These are phyloP conservation scores for Tricholomella constricta DNA, from an alignment of 768 basidiomycete genomes.

Conservation along the genomic window DNA sequence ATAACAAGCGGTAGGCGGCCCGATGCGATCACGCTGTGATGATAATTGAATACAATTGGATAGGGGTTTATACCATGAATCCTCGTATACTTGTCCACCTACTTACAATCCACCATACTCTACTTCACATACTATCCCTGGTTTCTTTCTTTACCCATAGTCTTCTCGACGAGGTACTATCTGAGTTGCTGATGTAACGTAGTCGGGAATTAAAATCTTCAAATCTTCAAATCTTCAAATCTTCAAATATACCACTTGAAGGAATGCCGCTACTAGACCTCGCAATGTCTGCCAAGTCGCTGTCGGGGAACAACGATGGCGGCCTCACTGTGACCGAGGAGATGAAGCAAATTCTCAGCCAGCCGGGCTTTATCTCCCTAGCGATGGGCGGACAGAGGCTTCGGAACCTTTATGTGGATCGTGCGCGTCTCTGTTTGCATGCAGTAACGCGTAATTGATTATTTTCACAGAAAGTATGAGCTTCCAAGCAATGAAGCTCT, in stretches of 20 bases:
- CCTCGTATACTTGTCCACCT: too few species aligned
- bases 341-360: constrained; percentile 28
- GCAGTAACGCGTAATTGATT: not conserved
- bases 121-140: too few species aligned
- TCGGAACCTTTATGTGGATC: constrained; percentile 28
- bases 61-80: too few species aligned
- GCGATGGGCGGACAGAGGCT: constrained; percentile 28
- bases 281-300: not conserved
- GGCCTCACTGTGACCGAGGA: constrained; percentile 30
- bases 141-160: too few species aligned
- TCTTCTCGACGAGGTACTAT: too few species aligned
- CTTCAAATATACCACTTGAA: too few species aligned
- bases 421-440: constrained; percentile 12
- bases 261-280: not conserved
- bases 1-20: not conserved
- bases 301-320: constrained; percentile 11
- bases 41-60: too few species aligned
- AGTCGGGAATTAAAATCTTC: too few species aligned
- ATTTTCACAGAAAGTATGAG: constrained; percentile 23
- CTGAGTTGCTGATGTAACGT: too few species aligned
- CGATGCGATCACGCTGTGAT: not conserved
- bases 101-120: too few species aligned
- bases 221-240: not conserved
- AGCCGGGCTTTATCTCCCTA: constrained; percentile 27
- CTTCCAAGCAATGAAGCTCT: constrained; percentile 26